Base-by-base conservation (phyloP, 2,329 filamentous ascomycete species). In the Chaetomium strumarium region DNA sequence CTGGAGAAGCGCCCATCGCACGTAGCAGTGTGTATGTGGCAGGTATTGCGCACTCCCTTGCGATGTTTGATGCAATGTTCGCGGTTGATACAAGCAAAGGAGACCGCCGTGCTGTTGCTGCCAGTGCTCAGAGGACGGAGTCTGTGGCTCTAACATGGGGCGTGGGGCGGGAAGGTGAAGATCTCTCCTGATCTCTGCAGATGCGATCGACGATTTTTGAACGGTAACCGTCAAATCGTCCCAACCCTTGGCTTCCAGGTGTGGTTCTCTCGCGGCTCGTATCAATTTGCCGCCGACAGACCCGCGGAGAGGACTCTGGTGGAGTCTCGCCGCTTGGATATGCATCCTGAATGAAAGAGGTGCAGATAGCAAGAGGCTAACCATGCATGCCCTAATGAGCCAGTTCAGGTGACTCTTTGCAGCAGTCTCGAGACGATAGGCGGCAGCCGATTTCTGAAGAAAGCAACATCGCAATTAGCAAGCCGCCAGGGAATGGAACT, bases 401-500 rank as follows among this genome's bases (percentile, higher is more conserved):
- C 52, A 42, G 42, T 31, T 47, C 52, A 43, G 46, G 38, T 36
- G 38, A 19, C 19, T 39, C 9, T 33, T 43, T 17, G 41, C 33
- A n/a, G 14, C 20, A 13, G 42, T 39, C 45, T 16, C 45, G 16
- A 12, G 29, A n/a, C n/a, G n/a, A n/a, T n/a, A n/a, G 33, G n/a
- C 16, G 17, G 29, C 31, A 49, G 24, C 4, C 24, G 24, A 4
- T 24, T 24, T 24, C 4, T 24, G 36, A 24, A 24, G 34, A 45
- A 55, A 49, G 44, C 49, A 55, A 46, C 53, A 55, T 55, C 53
- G 49, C 45, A 52, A 55, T 55, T 46, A 55, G 36, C 53, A 52
- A 43, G 45, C 46, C 49, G 49, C 49, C 45, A 29, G 13, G 38
- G 48, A 49, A 51, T 44, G 52, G 48, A 33, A 17, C 14, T 10